These are phyloP conservation scores for Monosporascus cannonballus DNA, from an alignment of 2,329 filamentous ascomycete genomes.

Conservation along the genomic window DNA sequence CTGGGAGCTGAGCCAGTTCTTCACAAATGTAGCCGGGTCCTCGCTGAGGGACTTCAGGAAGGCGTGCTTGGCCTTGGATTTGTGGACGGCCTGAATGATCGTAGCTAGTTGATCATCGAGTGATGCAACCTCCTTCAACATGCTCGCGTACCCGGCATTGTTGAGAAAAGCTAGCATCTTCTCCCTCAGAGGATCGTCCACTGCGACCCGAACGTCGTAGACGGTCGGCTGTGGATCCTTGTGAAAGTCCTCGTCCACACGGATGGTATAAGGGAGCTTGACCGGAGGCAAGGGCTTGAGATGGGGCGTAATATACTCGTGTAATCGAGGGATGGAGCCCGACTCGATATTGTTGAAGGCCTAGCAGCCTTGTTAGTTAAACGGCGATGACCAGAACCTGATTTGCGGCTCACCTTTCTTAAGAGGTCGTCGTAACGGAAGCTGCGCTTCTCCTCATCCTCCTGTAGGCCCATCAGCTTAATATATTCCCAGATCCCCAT, in stretches of 20 bases:
- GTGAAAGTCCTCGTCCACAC: constrained; percentile 80
- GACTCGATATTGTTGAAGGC: constrained; percentile 66
- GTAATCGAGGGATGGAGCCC: constrained; percentile 81
- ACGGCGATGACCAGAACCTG: background rate
- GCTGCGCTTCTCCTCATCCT: constrained; percentile 89
- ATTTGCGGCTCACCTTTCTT: constrained; percentile 55
- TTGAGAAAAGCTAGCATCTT: constrained; percentile 60
- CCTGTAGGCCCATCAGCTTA: constrained; percentile 75
- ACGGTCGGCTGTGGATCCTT: constrained; percentile 70
- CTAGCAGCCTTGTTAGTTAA: constrained; percentile 20
- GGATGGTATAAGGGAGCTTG: constrained; percentile 84
- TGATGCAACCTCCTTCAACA: constrained; percentile 67
- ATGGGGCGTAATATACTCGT: constrained; percentile 73
- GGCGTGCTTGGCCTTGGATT: constrained; percentile 83
- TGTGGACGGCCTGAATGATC: constrained; percentile 73
- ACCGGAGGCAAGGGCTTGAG: constrained; percentile 75
- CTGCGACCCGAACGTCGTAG: constrained; percentile 80
- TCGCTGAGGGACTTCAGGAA: constrained; percentile 76
- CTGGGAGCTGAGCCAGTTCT: constrained; percentile 85
- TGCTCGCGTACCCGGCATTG: constrained; percentile 63
- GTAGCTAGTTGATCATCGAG: constrained; percentile 83
- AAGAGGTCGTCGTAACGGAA: constrained; percentile 85
- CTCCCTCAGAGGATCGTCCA: constrained; percentile 74
- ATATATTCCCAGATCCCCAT: constrained; percentile 97
- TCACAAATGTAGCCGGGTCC: constrained; percentile 79